Evolutionary conservation across 768 basidiomycete species (phyloP).

Genomic region (Chlorophyllum brunneum): DNA sequence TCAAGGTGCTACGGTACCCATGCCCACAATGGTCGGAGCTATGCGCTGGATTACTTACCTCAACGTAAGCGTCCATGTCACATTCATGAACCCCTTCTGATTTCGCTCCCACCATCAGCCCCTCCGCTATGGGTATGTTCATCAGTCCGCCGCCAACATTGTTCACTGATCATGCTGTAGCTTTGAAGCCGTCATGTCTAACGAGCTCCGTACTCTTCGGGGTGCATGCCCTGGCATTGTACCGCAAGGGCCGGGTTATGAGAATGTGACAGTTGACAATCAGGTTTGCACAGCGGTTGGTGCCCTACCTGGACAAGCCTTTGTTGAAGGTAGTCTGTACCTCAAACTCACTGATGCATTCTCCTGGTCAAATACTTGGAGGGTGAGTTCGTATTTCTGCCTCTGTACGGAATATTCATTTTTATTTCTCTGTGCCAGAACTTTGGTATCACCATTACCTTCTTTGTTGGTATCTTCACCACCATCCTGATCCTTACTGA

Average conservation of each 20-base stretch:
- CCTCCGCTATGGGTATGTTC: slow-evolving; percentile 19
- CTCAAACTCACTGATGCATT: slow-evolving; percentile 45
- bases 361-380: slow-evolving; percentile 35
- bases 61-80: slow-evolving; percentile 41
- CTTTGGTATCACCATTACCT: slow-evolving; percentile 65
- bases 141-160: no score
- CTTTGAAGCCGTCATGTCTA: slow-evolving; percentile 73
- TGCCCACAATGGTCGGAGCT: slow-evolving; percentile 62
- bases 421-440: no score
- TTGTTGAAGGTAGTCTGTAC: slow-evolving; percentile 58
- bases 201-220: slow-evolving; percentile 75
- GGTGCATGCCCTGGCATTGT: slow-evolving; percentile 57
- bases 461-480: slow-evolving; percentile 53
- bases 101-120: slow-evolving; percentile 9
- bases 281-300: slow-evolving; percentile 77
- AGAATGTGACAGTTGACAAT: slow-evolving; percentile 50
- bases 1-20: slow-evolving; percentile 41
- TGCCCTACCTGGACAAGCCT: slow-evolving; percentile 48
- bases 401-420: no score
- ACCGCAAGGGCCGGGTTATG: slow-evolving; percentile 61
- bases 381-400: slow-evolving; percentile 25
- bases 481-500: slow-evolving; percentile 58
- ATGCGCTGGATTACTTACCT: slow-evolving; percentile 65
- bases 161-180: slow-evolving; percentile 52
- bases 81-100: no score